These are phyloP conservation scores for Hypoxylon sp. DNA, from an alignment of 2,329 filamentous ascomycete genomes.

Conservation along the genomic window DNA sequence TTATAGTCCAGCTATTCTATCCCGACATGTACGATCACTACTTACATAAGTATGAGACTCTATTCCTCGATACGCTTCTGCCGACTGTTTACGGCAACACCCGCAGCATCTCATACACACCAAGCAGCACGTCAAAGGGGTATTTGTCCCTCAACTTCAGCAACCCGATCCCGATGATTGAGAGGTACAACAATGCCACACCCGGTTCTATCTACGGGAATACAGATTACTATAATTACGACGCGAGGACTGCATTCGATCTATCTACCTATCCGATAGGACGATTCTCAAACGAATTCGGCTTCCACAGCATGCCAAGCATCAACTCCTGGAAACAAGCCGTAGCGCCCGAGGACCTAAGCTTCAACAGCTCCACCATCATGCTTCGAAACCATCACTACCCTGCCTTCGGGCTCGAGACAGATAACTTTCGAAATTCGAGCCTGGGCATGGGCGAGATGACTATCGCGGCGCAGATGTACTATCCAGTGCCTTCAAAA, in stretches of 20 bases:
- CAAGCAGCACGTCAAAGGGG: conserved; percentile 72
- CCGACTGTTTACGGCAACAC: conserved; percentile 71
- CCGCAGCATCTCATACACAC: conserved; percentile 72
- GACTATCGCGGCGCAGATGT: conserved; percentile 68
- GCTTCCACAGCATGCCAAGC: conserved; percentile 74
- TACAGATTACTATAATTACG: conserved; percentile 74
- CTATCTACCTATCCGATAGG: conserved; percentile 69
- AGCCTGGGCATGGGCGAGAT: conserved; percentile 68
- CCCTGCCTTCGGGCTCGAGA: conserved; percentile 64
- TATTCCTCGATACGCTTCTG: conserved; percentile 70
- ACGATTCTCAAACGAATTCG: conserved; percentile 75
- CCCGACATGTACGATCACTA: conserved; percentile 62
- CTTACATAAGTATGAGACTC: conserved; percentile 68
- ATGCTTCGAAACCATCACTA: conserved; percentile 73
- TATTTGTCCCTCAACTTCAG: conserved; percentile 69
- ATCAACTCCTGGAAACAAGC: conserved; percentile 71
- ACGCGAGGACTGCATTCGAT: conserved; percentile 67
- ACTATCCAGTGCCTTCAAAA: conserved; percentile 71
- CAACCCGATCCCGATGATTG: conserved; percentile 65
- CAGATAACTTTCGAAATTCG: conserved; percentile 61
- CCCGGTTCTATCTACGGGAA: conserved; percentile 70
- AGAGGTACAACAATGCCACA: conserved; percentile 70
- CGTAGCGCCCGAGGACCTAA: conserved; percentile 64
- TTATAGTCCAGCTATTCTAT: conserved; percentile 55
- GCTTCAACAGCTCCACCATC: conserved; percentile 71